Evolutionary conservation across 371 early-diverging fungal species (phyloP), one percentile per base, ranked within the genome.

Genomic region (Apophysomyces ossiformis): DNA sequence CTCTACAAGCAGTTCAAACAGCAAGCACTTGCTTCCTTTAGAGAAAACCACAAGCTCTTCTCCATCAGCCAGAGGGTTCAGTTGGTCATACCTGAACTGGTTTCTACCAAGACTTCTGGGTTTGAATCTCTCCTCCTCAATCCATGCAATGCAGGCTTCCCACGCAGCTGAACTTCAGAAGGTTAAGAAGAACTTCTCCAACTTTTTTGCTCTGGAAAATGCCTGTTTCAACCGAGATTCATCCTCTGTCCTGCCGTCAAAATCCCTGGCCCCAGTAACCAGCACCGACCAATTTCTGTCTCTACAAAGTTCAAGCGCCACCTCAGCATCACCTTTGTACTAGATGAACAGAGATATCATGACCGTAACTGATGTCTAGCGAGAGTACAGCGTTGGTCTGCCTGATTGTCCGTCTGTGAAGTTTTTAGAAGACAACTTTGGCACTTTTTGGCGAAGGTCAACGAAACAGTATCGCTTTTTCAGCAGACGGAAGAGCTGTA

Each of bases 371-470:
- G 47, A 47, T 47, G 4, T 47, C 47, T 47, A 16, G 47, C 11
- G 0, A 18, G 47, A 15, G 47, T 47, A 47, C n/a, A 58, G 15
- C 58, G 4, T 47, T 47, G 47, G 21, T 18, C 5, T 21, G 13
- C 15, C 5, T 37, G 32, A 56, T 45, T 32, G n/a, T 21, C 32
- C 8, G 13, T 54, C 36, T 18, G 35, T 5, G 56, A 54, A 7
- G 47, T 59, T 16, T 32, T 26, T 12, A 7, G 13, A 7, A 63
- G 68, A 60, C 62, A 60, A 18, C 5, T 59, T 26, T 16, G 36
- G 37, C 18, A 56, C 45, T 60, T 46, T 13, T 9, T 50, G 54
- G 35, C 16, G 21, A 50, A 32, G 21, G 11, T n/a, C 16, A 1
- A 21, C 32, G 21, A 50, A 50, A 26, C 1, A 21, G n/a, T 21